Percentiles rank a stretch among this genome's conserved stretches.
Conservation (phyloP, 2,329 filamentous ascomycete species). For the Dothideomycetes sp. region DNA sequence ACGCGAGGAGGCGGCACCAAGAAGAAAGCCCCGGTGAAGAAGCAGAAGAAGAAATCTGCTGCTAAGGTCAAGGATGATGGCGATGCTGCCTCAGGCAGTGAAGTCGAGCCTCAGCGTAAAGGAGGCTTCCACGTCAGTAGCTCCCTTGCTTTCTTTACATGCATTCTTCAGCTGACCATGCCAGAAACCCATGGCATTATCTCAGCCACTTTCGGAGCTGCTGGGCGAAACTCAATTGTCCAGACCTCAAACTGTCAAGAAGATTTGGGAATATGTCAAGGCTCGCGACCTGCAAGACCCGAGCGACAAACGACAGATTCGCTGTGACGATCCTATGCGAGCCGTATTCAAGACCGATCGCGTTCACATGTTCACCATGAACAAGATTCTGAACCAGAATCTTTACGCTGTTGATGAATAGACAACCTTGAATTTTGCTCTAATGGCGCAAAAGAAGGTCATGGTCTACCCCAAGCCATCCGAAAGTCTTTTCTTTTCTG, state of each 20-base stretch:
- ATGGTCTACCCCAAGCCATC: no score
- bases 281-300: slow-evolving; percentile 81
- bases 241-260: slow-evolving; percentile 89
- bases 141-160: slow-evolving; percentile 1
- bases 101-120: slow-evolving; percentile 51
- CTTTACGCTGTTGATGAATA: slow-evolving; percentile 74
- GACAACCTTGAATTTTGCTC: no score
- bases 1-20: slow-evolving; percentile 65
- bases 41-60: slow-evolving; percentile 61
- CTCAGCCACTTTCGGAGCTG: slow-evolving; percentile 56
- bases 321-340: slow-evolving; percentile 83
- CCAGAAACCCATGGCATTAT: slow-evolving; percentile 64
- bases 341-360: slow-evolving; percentile 83
- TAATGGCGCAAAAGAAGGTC: no score
- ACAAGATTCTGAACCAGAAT: slow-evolving; percentile 85
- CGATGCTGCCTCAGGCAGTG: slow-evolving; percentile 54
- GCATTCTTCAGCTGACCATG: neutral
- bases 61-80: slow-evolving; percentile 77
- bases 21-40: slow-evolving; percentile 44
- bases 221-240: slow-evolving; percentile 70
- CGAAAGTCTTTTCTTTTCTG: no score
- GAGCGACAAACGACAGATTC: slow-evolving; percentile 80
- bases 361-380: slow-evolving; percentile 99
- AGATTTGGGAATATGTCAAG: slow-evolving; percentile 93
- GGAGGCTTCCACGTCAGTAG: slow-evolving; percentile 72